phyloP scores from a whole-genome alignment of 495 filamentous ascomycete genomes.

The Evansstolkia leycettana region DNA sequence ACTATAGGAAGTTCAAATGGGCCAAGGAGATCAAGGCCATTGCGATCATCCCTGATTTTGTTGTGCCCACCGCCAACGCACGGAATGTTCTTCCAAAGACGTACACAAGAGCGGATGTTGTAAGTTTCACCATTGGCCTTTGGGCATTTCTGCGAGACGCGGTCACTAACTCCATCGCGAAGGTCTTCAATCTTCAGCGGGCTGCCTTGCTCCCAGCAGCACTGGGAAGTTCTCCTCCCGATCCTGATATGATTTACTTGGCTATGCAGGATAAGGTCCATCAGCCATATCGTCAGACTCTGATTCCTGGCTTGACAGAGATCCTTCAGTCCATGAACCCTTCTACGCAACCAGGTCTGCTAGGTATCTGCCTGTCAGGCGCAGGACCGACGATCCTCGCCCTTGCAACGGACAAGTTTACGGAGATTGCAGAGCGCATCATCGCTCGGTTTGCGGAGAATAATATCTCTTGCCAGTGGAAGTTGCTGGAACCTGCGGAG shows the following conservation, averaged over 20 bases:
- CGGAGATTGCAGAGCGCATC: slow-evolving; percentile 67
- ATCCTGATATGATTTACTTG: slow-evolving; percentile 82
- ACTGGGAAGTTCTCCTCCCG: slow-evolving; percentile 76
- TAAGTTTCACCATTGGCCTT: slow-evolving; percentile 32
- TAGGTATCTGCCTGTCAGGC: slow-evolving; percentile 87
- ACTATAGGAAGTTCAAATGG: slow-evolving; percentile 88
- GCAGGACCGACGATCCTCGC: slow-evolving; percentile 92
- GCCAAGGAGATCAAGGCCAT: slow-evolving; percentile 88
- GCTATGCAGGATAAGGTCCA: slow-evolving; percentile 98
- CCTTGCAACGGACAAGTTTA: slow-evolving; percentile 77
- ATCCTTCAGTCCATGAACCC: slow-evolving; percentile 80
- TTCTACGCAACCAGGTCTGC: slow-evolving; percentile 67
- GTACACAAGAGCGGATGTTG: slow-evolving; percentile 69
- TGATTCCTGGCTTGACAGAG: slow-evolving; percentile 86
- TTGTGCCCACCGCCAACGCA: slow-evolving; percentile 80
- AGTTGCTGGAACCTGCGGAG: slow-evolving; percentile 75
- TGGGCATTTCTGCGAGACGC: neutral
- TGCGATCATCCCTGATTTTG: slow-evolving; percentile 87
- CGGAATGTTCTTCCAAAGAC: slow-evolving; percentile 64
- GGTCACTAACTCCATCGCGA: slow-evolving; percentile 1
- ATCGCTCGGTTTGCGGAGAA: slow-evolving; percentile 52
- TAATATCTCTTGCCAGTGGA: slow-evolving; percentile 73
- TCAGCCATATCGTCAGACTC: slow-evolving; percentile 78
- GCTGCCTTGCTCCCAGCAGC: slow-evolving; percentile 79
- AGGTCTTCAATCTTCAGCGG: slow-evolving; percentile 90